phyloP scores from a whole-genome alignment of 2,329 filamentous ascomycete species.

The Escovopsis sp. region DNA sequence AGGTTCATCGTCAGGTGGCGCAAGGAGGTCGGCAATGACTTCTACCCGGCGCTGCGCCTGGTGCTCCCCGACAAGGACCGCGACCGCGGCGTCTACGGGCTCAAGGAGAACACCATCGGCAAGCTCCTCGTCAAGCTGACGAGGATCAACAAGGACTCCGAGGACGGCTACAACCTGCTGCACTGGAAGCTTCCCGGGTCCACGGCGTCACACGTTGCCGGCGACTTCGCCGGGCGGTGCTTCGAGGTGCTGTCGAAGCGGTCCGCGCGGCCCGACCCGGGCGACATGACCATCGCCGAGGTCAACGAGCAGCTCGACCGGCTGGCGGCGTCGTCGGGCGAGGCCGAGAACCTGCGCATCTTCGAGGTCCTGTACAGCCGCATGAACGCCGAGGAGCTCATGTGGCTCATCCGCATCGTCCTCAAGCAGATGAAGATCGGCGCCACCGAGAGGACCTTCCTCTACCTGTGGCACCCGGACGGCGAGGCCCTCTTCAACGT shows the following conservation, averaged over 20 bases:
- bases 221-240: slow-evolving; percentile 84
- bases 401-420: slow-evolving; percentile 90
- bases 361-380: slow-evolving; percentile 70
- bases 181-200: slow-evolving; percentile 85
- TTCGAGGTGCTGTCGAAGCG: slow-evolving; percentile 76
- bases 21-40: slow-evolving; percentile 74
- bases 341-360: slow-evolving; percentile 71
- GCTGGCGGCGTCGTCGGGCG: slow-evolving; percentile 58
- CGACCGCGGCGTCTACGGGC: slow-evolving; percentile 79
- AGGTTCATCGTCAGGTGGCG: slow-evolving; percentile 80
- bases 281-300: slow-evolving; percentile 72
- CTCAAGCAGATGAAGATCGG: slow-evolving; percentile 60
- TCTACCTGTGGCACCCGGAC: slow-evolving; percentile 70
- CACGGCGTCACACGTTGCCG: slow-evolving; percentile 49
- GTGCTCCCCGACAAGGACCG: slow-evolving; percentile 89
- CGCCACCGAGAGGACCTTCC: slow-evolving; percentile 76
- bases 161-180: slow-evolving; percentile 70
- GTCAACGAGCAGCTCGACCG: slow-evolving; percentile 77
- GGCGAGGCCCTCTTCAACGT: slow-evolving; percentile 72
- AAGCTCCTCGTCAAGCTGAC: slow-evolving; percentile 84
- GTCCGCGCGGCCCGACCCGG: slow-evolving; percentile 56
- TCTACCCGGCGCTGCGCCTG: slow-evolving; percentile 82
- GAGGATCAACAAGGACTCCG: slow-evolving; percentile 80
- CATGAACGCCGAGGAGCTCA: slow-evolving; percentile 88
- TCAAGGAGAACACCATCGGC: slow-evolving; percentile 84